Evolutionary conservation across 441 rosid genomes (phyloP).

Genomic region (Jatropha podagrica): DNA sequence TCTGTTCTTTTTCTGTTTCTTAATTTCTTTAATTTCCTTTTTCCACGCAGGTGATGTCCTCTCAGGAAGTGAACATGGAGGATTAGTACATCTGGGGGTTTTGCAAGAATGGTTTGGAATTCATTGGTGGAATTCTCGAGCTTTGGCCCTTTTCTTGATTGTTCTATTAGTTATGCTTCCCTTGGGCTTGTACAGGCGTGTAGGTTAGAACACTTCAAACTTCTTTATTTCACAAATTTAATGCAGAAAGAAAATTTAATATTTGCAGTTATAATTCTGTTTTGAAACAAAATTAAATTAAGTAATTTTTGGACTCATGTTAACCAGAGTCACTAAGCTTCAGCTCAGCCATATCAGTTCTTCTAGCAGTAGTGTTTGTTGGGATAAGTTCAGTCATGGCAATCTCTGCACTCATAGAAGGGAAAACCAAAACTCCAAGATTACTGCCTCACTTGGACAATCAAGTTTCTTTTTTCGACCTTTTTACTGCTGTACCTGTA

Average conservation of each 20-base stretch:
- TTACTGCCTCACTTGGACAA: conserved; percentile 52
- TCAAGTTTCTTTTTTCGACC: conserved; percentile 54
- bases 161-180: conserved; percentile 60
- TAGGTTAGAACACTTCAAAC: conserved; percentile 39
- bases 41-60: conserved; percentile 65
- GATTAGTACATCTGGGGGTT: conserved; percentile 59
- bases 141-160: conserved; percentile 50
- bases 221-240: too few relatives aligned
- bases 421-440: conserved; percentile 60
- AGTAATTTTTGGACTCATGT: conserved; percentile 11
- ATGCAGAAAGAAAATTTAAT: too few relatives aligned
- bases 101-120: conserved; percentile 81
- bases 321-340: conserved; percentile 66
- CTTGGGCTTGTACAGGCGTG: conserved; percentile 49
- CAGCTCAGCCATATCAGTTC: conserved; percentile 75
- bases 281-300: too few relatives aligned
- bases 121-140: conserved; percentile 79
- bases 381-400: conserved; percentile 71
- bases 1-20: background rate
- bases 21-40: background rate
- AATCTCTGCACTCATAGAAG: conserved; percentile 52
- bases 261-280: too few relatives aligned
- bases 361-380: conserved; percentile 75
- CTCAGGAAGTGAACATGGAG: conserved; percentile 52
- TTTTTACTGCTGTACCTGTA: conserved; percentile 85